Base-by-base conservation (phyloP, 768 basidiomycete genomes). In the Daedaleopsis nitida region DNA sequence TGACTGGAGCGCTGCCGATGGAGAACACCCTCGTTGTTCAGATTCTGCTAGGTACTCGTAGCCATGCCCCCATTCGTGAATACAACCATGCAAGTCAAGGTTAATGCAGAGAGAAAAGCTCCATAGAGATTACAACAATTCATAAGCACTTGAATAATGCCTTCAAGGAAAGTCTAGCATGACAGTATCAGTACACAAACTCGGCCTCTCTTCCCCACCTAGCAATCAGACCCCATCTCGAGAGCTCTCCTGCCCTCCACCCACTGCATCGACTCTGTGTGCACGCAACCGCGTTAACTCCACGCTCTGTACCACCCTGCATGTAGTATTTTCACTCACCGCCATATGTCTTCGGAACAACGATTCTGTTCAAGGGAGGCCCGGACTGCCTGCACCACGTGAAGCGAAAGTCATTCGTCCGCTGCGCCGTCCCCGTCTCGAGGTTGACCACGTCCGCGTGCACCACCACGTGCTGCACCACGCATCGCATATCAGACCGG, bases 201-300 rank as follows among this genome's bases (percentile, higher is more conserved):
- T n/a, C n/a, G n/a, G n/a, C n/a, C n/a, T n/a, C n/a, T n/a, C n/a
- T n/a, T n/a, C n/a, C n/a, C n/a, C n/a, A n/a, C n/a, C n/a, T n/a
- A n/a, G n/a, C n/a, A n/a, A n/a, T 87, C 84, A 37, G 81, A 80
- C 4, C 89, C 89, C 47, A 90, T 74, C 68, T 87, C 86, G 8
- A 92, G 76, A 2, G 90, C 86, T 6, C 92, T 79, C 60, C 82
- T 83, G 0, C 88, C 91, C 71, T 94, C 92, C 23, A 94, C 74
- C 87, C 91, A 94, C 24, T 86, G 73, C 91, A 95, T 94, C 7
- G 89, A 86, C 71, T 94, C 93, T 87, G 74, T 38, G 59, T 65
- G 68, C 2, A 65, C 69, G 44, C 73, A 57, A 37, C 3, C 67
- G 66, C 65, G 47, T 51, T 53, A 9, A 69, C 58, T 59, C 66